Evolutionary conservation across 106 monocot genomes (phyloP).

Genomic region (Dendrobium nobile): DNA sequence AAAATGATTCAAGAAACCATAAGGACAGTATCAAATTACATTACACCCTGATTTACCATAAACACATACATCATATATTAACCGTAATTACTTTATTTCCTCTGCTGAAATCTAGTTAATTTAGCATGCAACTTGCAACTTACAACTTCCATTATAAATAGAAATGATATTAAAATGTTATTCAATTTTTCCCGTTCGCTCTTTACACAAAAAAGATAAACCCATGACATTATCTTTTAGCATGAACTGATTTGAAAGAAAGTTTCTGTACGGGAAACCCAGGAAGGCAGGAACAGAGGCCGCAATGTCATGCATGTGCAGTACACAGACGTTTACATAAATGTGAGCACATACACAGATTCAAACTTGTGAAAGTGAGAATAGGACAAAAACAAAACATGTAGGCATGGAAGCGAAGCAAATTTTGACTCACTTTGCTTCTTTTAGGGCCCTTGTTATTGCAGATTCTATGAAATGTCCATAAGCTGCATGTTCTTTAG

Average conservation of each 20-base stretch:
- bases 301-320: background rate
- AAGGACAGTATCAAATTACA: background rate
- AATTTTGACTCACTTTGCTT: conserved; percentile 55
- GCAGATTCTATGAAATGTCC: conserved; percentile 84
- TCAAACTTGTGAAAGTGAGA: background rate
- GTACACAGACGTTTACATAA: background rate
- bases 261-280: background rate
- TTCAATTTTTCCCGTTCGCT: background rate
- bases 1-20: conserved; percentile 8
- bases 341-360: background rate
- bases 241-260: background rate
- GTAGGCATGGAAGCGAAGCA: background rate
- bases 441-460: conserved; percentile 79
- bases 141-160: background rate
- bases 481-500: conserved; percentile 70
- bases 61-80: background rate
- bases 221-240: background rate
- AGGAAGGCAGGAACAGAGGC: too few relatives aligned
- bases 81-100: background rate
- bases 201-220: background rate
- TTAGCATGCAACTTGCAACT: background rate
- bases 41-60: background rate
- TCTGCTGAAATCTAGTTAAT: background rate
- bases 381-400: background rate
- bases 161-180: background rate